phyloP scores from a whole-genome alignment of 495 filamentous ascomycete species.

The Rostrohypoxylon terebratum region DNA sequence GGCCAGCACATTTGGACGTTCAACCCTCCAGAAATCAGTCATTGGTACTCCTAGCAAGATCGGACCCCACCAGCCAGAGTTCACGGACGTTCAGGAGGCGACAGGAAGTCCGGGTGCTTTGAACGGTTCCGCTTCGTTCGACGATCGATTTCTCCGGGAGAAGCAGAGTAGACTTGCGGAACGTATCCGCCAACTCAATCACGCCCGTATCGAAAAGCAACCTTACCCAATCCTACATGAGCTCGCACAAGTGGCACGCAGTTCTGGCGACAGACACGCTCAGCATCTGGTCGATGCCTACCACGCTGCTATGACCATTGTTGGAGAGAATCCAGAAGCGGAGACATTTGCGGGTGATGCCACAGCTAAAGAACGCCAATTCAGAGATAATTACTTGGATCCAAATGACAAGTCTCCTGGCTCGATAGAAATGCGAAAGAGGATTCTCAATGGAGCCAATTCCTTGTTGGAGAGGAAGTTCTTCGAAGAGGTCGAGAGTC shows the following conservation, averaged over 20 bases:
- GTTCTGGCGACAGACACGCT: constrained; percentile 72
- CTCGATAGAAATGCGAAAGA: constrained; percentile 72
- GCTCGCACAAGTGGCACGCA: constrained; percentile 76
- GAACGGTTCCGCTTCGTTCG: constrained; percentile 59
- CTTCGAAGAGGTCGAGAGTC: constrained; percentile 75
- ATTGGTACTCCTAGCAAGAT: constrained; percentile 79
- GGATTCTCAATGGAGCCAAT: constrained; percentile 81
- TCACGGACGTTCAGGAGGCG: constrained; percentile 74
- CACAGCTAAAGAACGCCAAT: constrained; percentile 79
- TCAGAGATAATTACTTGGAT: constrained; percentile 77
- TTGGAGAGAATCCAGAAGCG: constrained; percentile 70
- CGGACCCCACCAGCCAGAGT: constrained; percentile 65
- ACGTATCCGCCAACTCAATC: constrained; percentile 80
- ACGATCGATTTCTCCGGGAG: constrained; percentile 78
- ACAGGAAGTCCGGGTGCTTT: constrained; percentile 55
- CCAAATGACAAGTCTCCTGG: constrained; percentile 70
- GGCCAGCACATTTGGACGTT: constrained; percentile 77
- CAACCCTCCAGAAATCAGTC: constrained; percentile 79
- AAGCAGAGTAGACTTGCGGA: constrained; percentile 83
- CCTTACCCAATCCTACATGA: constrained; percentile 77
- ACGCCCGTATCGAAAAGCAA: constrained; percentile 70
- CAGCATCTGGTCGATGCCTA: constrained; percentile 82
- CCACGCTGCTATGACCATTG: constrained; percentile 77
- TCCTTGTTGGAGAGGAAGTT: constrained; percentile 79
- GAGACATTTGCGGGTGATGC: constrained; percentile 63